phyloP scores from a whole-genome alignment of 2,329 filamentous ascomycete species.

The Pestalotiopsis sp. region DNA sequence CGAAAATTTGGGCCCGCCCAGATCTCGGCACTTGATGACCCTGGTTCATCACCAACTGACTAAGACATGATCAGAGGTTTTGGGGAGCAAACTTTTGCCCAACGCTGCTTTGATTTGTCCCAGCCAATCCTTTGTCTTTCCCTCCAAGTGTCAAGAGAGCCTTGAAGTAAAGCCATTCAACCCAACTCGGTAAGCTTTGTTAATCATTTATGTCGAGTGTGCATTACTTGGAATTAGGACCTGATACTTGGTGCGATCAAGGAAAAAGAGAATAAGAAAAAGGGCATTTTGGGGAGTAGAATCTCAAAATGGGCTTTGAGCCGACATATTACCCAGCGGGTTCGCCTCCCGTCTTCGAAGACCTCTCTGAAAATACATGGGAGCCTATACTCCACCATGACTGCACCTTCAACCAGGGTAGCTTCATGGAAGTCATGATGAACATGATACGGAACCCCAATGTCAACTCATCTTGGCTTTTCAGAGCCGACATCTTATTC shows the following conservation, averaged over 20 bases:
- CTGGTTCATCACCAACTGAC: not conserved
- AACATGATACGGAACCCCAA: constrained; percentile 80
- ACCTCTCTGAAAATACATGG: constrained; percentile 44
- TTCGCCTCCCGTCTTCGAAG: constrained; percentile 34
- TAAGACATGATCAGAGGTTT: not conserved
- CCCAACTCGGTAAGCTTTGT: not conserved
- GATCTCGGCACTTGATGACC: constrained; percentile 3
- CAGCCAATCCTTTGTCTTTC: not conserved
- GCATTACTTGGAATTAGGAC: not conserved
- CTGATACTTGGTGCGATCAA: not conserved
- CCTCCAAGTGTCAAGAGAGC: not conserved
- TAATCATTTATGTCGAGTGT: not conserved
- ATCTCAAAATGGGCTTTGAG: constrained; percentile 32
- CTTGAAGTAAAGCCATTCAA: not conserved
- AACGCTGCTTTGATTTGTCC: not conserved
- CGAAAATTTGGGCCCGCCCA: constrained; percentile 1
- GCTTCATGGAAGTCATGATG: constrained; percentile 68
- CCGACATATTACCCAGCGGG: constrained; percentile 34
- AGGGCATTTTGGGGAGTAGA: not conserved
- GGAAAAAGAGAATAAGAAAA: not conserved
- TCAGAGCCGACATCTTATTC: constrained; percentile 73
- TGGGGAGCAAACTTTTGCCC: not conserved
- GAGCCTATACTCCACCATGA: constrained; percentile 52
- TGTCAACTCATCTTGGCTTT: constrained; percentile 74
- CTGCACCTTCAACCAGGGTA: constrained; percentile 62